Conservation (phyloP, 768 basidiomycete species). For the Boletus vinaceobasis region DNA sequence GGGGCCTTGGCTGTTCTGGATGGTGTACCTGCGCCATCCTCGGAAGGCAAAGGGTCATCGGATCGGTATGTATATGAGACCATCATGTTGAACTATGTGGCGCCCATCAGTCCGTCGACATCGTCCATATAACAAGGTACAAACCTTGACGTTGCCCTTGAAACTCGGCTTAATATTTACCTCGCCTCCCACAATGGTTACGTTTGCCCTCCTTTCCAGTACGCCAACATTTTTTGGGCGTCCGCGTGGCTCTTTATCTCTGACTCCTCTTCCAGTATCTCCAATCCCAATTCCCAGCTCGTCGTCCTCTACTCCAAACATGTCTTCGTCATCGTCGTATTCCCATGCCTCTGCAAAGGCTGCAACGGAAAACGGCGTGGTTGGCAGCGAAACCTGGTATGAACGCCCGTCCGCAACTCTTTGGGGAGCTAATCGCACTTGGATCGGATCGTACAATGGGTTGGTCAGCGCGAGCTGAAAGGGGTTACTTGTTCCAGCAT, state of each 20-base stretch:
- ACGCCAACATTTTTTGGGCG: conserved; percentile 67
- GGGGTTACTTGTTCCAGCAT: conserved; percentile 74
- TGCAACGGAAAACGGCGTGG: conserved; percentile 72
- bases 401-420: conserved; percentile 43
- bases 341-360: conserved; percentile 98
- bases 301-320: conserved; percentile 57
- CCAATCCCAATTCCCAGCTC: conserved; percentile 31
- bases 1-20: conserved; percentile 49
- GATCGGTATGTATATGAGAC: conserved; percentile 92
- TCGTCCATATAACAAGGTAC: conserved; percentile 20
- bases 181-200: conserved; percentile 85
- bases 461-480: conserved; percentile 93
- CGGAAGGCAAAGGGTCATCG: conserved; percentile 73
- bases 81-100: conserved; percentile 84
- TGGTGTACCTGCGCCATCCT: conserved; percentile 51
- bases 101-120: neutral
- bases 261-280: conserved; percentile 39
- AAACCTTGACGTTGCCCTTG: conserved; percentile 72
- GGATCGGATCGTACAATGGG: conserved; percentile 93
- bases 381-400: conserved; percentile 79
- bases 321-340: conserved; percentile 89
- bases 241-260: conserved; percentile 44
- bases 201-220: conserved; percentile 85
- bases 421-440: conserved; percentile 81
- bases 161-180: conserved; percentile 81